Conservation (phyloP, 129 eudicot species). For the Kitagawia praeruptora region DNA sequence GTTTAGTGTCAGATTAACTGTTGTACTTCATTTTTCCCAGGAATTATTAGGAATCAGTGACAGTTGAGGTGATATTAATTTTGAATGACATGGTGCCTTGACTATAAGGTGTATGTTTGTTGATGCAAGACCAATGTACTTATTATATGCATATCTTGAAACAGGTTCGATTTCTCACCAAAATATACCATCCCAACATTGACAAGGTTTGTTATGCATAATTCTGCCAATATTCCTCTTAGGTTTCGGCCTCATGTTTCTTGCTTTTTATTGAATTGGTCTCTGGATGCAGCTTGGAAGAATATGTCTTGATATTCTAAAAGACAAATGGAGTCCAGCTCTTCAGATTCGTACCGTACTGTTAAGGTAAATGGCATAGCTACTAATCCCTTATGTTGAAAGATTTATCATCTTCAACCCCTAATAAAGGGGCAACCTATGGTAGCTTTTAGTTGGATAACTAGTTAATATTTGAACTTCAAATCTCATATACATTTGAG, state of each 20-base stretch:
- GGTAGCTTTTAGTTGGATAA: not conserved
- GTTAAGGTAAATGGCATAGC: conserved; percentile 44
- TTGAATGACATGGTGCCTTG: not conserved
- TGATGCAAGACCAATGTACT: not conserved
- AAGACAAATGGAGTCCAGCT: conserved; percentile 99
- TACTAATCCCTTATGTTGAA: not conserved
- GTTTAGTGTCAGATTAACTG: not conserved
- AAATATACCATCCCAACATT: conserved; percentile 93
- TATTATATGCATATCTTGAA: conserved; percentile 7
- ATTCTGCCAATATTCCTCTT: conserved; percentile 4
- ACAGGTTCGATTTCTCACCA: conserved; percentile 96
- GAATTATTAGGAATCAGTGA: no score
- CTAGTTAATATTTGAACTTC: not conserved
- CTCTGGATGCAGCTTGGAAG: conserved; percentile 73
- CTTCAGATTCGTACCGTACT: conserved; percentile 94
- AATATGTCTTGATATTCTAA: conserved; percentile 92
- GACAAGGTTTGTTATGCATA: conserved; percentile 57
- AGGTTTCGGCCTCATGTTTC: not conserved
- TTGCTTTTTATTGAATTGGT: conserved; percentile 7
- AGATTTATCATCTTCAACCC: not conserved
- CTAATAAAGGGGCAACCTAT: not conserved
- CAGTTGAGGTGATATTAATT: not conserved
- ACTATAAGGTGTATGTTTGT: conserved; percentile 3
- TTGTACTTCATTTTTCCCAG: not conserved
- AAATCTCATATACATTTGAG: no score